Evolutionary conservation across 257 asterid genomes (phyloP).

Genomic region (Leptodermis oblonga): DNA sequence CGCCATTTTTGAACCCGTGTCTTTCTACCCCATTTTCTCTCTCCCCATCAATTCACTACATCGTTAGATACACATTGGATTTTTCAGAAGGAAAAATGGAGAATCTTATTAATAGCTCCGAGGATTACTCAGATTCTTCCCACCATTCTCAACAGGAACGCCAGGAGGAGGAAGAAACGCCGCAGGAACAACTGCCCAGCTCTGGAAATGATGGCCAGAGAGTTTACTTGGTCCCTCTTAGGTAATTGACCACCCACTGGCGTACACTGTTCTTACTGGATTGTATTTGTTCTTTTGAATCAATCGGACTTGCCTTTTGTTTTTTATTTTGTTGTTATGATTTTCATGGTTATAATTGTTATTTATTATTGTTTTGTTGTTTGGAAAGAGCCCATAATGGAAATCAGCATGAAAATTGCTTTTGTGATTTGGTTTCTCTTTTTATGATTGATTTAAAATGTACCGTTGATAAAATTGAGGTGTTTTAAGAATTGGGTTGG

Average conservation of each 20-base stretch:
- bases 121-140: conserved; percentile 34
- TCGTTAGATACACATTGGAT: conserved; percentile 2
- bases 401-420: not conserved
- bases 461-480: not conserved
- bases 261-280: not conserved
- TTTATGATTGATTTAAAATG: not conserved
- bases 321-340: not conserved
- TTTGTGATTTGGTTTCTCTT: conserved; percentile 4
- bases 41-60: conserved; percentile 20
- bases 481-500: not conserved
- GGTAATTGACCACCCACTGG: conserved; percentile 32
- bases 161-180: conserved; percentile 26
- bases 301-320: not conserved
- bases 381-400: not conserved
- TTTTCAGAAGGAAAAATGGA: conserved; percentile 36
- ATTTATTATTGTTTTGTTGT: not conserved
- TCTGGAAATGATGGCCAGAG: conserved; percentile 60
- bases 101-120: conserved; percentile 22
- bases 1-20: conserved; percentile 63
- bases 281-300: not conserved
- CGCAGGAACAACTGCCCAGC: conserved; percentile 38
- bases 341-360: not conserved
- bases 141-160: conserved; percentile 17
- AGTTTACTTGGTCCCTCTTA: conserved; percentile 81
- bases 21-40: conserved; percentile 26